These are phyloP conservation scores for Neurospora terricola DNA, from an alignment of 495 filamentous ascomycete genomes.

Conservation along the genomic window DNA sequence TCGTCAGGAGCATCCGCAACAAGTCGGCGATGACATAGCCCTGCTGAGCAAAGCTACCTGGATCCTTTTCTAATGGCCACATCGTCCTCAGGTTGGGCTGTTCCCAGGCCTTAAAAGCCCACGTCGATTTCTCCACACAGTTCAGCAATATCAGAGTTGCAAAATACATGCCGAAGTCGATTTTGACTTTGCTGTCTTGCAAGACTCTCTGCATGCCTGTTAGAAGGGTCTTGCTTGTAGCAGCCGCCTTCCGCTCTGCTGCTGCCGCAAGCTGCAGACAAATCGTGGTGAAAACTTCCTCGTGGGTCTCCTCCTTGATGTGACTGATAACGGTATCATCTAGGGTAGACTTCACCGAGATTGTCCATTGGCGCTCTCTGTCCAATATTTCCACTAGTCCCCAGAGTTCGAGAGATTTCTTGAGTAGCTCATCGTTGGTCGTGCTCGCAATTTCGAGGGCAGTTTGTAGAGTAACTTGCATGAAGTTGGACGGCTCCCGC, in stretches of 20 bases:
- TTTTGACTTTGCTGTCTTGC: slow-evolving; percentile 60
- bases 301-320: slow-evolving; percentile 31
- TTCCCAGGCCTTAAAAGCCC: slow-evolving; percentile 69
- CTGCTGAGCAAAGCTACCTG: slow-evolving; percentile 55
- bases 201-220: slow-evolving; percentile 67
- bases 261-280: slow-evolving; percentile 64
- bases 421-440: slow-evolving; percentile 54
- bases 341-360: slow-evolving; percentile 29
- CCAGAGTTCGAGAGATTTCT: slow-evolving; percentile 65
- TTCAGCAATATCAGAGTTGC: slow-evolving; percentile 64
- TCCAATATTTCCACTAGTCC: slow-evolving; percentile 64
- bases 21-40: slow-evolving; percentile 64
- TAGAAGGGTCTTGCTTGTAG: slow-evolving; percentile 56
- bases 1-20: slow-evolving; percentile 62
- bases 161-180: slow-evolving; percentile 64
- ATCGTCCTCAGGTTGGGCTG: slow-evolving; percentile 42
- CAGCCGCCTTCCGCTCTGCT: slow-evolving; percentile 59
- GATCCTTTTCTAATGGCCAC: slow-evolving; percentile 67
- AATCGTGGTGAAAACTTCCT: slow-evolving; percentile 40
- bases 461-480: slow-evolving; percentile 53
- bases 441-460: slow-evolving; percentile 44
- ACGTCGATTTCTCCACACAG: slow-evolving; percentile 75
- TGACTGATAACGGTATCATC: slow-evolving; percentile 19
- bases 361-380: slow-evolving; percentile 55
- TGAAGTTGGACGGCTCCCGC: slow-evolving; percentile 56